phyloP scores from a whole-genome alignment of 2,329 filamentous ascomycete genomes.

The Stagonosporopsis cucurbitacearum region DNA sequence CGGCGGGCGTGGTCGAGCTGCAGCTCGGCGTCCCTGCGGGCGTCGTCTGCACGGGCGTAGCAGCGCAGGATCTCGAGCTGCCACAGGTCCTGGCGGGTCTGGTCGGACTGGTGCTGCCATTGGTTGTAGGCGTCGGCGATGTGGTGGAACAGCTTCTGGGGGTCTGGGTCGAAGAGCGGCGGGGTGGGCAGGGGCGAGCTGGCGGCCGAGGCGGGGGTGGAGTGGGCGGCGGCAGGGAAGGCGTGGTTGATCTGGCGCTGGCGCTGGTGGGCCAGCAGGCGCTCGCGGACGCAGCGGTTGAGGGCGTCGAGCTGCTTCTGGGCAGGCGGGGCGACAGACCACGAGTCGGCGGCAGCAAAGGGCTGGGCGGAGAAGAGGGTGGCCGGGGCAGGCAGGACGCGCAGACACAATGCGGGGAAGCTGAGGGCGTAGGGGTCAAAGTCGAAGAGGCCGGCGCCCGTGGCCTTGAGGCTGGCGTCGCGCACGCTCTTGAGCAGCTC shows the following conservation, averaged over 20 bases:
- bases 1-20: slow-evolving; percentile 50
- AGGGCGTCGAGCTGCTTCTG: slow-evolving; percentile 77
- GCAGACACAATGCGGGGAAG: slow-evolving; percentile 83
- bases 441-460: slow-evolving; percentile 63
- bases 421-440: slow-evolving; percentile 87
- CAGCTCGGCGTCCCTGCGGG: slow-evolving; percentile 44
- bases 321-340: slow-evolving; percentile 79
- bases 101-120: slow-evolving; percentile 71
- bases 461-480: slow-evolving; percentile 68
- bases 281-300: slow-evolving; percentile 68
- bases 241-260: slow-evolving; percentile 46
- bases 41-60: slow-evolving; percentile 51
- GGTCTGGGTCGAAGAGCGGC: slow-evolving; percentile 62
- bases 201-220: slow-evolving; percentile 33
- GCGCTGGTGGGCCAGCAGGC: slow-evolving; percentile 59
- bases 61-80: slow-evolving; percentile 55
- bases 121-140: slow-evolving; percentile 77
- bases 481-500: slow-evolving; percentile 83
- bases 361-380: slow-evolving; percentile 83
- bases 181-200: slow-evolving; percentile 48
- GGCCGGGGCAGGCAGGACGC: slow-evolving; percentile 78
- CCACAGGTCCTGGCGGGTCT: slow-evolving; percentile 54
- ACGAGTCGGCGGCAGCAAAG: slow-evolving; percentile 77
- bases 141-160: slow-evolving; percentile 75
- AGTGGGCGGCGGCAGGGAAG: slow-evolving; percentile 38